Evolutionary conservation across 352 stramenopile genomes (phyloP), one percentile per base, ranked within the genome.

Genomic region (Pythium monospermum): DNA sequence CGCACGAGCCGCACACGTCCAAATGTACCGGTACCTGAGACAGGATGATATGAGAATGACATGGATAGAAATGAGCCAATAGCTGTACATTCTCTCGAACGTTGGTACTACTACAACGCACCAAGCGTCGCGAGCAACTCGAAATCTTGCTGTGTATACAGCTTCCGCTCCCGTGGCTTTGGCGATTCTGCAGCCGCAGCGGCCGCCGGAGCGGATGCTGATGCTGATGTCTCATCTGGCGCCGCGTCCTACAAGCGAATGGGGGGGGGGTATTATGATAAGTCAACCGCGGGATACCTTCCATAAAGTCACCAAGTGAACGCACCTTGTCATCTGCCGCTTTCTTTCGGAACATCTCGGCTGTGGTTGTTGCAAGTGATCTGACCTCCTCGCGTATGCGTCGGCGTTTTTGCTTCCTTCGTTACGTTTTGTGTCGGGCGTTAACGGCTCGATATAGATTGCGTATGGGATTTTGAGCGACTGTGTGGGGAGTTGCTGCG

Each of bases 91-190:
- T 35, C 30, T 35, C 2, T 15, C 13, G 36, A n/a, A n/a, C n/a
- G n/a, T n/a, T n/a, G n/a, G n/a, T n/a, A 15, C n/a, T 28, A 5
- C 8, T 12, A 13, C 11, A 10, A 35, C 47, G 19, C 28, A 61
- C 81, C 83, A 6, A 95, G 58, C 15, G 83, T 95, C 16, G 80
- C 76, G 21, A 89, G 54, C 32, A 93, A 35, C 26, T 89, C 73
- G 68, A 95, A 95, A 49, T 91, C 76, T 3, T 82, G 72, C 28
- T 88, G 43, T 13, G 53, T 58, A 58, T 80, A 89, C 23, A 59
- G 53, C 23, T 56, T 61, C 15, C 73, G 71, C 47, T 74, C 61
- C n/a, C 49, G 51, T 16, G 57, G 50, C 6, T 51, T 25, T 12
- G 31, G 56, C 2, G 52, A 23, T 2, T 33, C 30, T 0, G 61